Evolutionary conservation across 1,284 basidiomycete species (phyloP).

Genomic region (Golubevia pallescens): DNA sequence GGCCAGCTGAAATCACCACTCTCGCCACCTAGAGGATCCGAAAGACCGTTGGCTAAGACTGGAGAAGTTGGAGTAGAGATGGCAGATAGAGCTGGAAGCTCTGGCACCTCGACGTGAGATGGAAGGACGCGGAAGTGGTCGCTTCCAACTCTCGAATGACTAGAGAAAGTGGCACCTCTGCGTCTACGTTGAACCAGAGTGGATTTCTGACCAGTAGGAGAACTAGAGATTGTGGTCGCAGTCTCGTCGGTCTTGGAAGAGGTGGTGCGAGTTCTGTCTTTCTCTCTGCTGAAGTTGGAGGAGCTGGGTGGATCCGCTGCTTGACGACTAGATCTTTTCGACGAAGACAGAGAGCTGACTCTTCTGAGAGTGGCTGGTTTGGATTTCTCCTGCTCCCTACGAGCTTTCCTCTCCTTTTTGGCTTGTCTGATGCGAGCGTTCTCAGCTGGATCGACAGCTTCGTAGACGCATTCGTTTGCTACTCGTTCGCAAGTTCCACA

Average conservation of each 20-base stretch:
- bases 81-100: neutral
- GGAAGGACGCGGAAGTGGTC: neutral
- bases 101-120: neutral
- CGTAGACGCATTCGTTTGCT: conserved; percentile 5
- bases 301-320: conserved; percentile 13
- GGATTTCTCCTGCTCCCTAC: neutral
- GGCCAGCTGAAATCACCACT: neutral
- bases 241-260: neutral
- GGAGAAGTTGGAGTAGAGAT: neutral
- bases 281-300: conserved; percentile 6
- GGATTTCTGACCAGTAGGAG: neutral
- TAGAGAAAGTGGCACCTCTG: neutral
- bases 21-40: neutral
- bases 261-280: neutral
- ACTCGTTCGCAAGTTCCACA: conserved; percentile 6
- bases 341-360: neutral
- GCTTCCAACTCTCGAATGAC: neutral
- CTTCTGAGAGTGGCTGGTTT: neutral
- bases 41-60: neutral
- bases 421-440: neutral
- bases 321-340: too few species aligned
- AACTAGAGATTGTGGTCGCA: neutral
- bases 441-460: neutral
- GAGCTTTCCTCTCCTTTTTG: neutral
- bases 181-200: neutral